Evolutionary conservation across 345 rosid species (phyloP).

Genomic region (Salix caprea): DNA sequence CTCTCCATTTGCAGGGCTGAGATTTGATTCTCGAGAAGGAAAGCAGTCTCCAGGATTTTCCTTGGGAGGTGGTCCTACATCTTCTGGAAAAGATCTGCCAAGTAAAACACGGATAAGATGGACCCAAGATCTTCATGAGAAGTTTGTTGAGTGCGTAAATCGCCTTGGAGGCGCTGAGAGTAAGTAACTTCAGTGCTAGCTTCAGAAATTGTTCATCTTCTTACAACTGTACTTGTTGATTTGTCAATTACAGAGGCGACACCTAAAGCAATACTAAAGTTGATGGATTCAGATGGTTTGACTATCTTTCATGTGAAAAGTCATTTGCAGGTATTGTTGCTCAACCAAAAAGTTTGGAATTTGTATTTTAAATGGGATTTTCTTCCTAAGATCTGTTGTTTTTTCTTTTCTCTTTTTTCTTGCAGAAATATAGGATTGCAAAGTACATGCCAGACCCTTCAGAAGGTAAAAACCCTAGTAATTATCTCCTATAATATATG

Average conservation of each 20-base stretch:
- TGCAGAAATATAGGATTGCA: constrained; percentile 83
- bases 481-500: constrained; percentile 8
- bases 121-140: constrained; percentile 86
- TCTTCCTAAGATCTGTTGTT: background rate
- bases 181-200: constrained; percentile 20
- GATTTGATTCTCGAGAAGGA: constrained; percentile 29
- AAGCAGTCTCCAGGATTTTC: constrained; percentile 30
- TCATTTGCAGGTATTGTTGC: constrained; percentile 70
- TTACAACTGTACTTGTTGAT: background rate
- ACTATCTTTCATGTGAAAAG: constrained; percentile 97
- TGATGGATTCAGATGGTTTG: constrained; percentile 82
- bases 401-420: background rate
- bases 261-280: constrained; percentile 83
- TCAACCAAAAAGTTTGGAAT: background rate
- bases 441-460: constrained; percentile 66
- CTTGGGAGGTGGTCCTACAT: constrained; percentile 11
- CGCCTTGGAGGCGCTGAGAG: constrained; percentile 84
- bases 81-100: constrained; percentile 15
- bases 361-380: background rate
- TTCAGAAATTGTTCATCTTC: background rate
- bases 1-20: constrained; percentile 28
- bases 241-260: constrained; percentile 60
- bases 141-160: constrained; percentile 74
- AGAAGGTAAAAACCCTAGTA: constrained; percentile 45
- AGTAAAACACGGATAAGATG: constrained; percentile 73